A percentile compares a stretch with the other conserved stretches of the same genome.
phyloP scores from a whole-genome alignment of 495 filamentous ascomycete species.

The Aspergillus sparsus region DNA sequence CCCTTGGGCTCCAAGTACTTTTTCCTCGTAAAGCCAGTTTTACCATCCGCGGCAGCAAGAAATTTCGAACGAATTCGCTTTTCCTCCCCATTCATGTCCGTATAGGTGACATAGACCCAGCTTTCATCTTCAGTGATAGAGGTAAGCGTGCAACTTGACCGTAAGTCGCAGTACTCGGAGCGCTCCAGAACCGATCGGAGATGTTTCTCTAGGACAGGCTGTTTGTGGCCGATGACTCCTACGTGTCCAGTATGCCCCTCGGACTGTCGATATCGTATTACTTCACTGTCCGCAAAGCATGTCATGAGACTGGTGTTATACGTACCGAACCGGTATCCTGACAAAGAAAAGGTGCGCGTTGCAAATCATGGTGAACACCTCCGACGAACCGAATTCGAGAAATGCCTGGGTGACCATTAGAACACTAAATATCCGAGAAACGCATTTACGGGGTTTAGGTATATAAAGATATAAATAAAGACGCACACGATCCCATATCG shows the following conservation, averaged over 20 bases:
- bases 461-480: too few relatives aligned
- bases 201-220: constrained; percentile 29
- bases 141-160: constrained; percentile 34
- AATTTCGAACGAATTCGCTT: constrained; percentile 34
- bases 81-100: constrained; percentile 25
- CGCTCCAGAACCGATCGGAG: constrained; percentile 26
- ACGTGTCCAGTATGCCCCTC: constrained; percentile 36
- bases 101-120: constrained; percentile 37
- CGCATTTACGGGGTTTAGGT: too few relatives aligned
- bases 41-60: constrained; percentile 52
- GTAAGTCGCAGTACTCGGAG: constrained; percentile 33
- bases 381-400: constrained; percentile 27
- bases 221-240: constrained; percentile 37
- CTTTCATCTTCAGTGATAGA: constrained; percentile 30
- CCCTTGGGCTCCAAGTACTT: constrained; percentile 48
- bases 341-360: constrained; percentile 27
- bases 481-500: constrained; percentile 35
- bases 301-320: neutral
- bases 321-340: constrained; percentile 32
- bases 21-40: constrained; percentile 53
- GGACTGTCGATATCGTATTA: constrained; percentile 18
- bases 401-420: constrained; percentile 24
- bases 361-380: constrained; percentile 20
- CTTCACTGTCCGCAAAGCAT: neutral
- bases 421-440: neutral